phyloP scores from a whole-genome alignment of 2,329 filamentous ascomycete species.

The Arthrobotrys sphaeroides region DNA sequence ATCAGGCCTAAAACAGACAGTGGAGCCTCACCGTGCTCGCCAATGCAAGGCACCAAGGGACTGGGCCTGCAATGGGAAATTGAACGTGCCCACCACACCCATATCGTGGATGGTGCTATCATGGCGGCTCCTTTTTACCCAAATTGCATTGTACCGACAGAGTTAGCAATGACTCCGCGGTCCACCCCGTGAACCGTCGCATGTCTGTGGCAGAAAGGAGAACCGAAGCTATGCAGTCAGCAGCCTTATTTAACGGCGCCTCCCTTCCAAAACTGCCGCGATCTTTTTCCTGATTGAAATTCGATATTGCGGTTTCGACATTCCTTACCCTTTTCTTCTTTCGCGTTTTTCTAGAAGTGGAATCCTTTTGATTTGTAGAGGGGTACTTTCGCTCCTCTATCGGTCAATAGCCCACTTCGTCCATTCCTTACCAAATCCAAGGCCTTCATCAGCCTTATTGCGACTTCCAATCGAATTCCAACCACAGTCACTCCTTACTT shows the following conservation, averaged over 20 bases:
- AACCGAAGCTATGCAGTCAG: not conserved
- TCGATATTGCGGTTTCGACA: constrained; percentile 14
- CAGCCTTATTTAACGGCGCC: constrained; percentile 42
- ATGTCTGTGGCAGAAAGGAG: constrained; percentile 4
- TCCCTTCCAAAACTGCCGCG: constrained; percentile 28
- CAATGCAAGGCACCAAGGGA: constrained; percentile 42
- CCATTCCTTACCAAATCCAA: constrained; percentile 37
- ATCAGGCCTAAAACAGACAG: constrained; percentile 10
- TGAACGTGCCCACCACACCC: constrained; percentile 17
- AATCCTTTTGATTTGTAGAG: constrained; percentile 25
- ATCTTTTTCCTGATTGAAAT: constrained; percentile 36
- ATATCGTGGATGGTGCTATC: constrained; percentile 15
- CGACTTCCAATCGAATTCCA: not conserved
- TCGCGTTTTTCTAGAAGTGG: constrained; percentile 34
- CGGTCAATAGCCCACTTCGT: constrained; percentile 31
- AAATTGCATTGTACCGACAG: constrained; percentile 23
- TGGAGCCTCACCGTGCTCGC: constrained; percentile 24
- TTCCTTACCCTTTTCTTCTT: constrained; percentile 31
- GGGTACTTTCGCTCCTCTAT: constrained; percentile 32
- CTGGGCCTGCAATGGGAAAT: not conserved
- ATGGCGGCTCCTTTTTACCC: constrained; percentile 46
- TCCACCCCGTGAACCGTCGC: constrained; percentile 10
- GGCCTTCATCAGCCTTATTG: not conserved
- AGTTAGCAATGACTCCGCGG: constrained; percentile 9
- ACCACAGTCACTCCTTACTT: constrained; percentile 45